These are phyloP conservation scores for Neurospora terricola DNA, from an alignment of 495 filamentous ascomycete genomes.

Conservation along the genomic window DNA sequence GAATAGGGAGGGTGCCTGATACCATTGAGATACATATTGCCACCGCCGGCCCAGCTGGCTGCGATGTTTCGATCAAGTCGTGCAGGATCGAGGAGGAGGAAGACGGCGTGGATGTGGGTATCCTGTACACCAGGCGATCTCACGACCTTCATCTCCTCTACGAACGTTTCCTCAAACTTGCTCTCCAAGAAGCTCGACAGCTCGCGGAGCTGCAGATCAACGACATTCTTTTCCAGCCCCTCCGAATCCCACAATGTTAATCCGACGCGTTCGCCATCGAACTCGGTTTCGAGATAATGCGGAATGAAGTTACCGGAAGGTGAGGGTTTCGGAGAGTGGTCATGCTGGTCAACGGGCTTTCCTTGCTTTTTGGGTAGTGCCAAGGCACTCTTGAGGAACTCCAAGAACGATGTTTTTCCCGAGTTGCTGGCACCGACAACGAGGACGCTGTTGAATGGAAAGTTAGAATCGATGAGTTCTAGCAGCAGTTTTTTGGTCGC, in stretches of 20 bases:
- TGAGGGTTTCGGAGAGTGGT: constrained; percentile 38
- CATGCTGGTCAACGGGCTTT: constrained; percentile 39
- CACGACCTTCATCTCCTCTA: constrained; percentile 94
- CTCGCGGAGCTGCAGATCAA: constrained; percentile 86
- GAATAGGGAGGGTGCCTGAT: constrained; percentile 36
- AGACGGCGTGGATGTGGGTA: constrained; percentile 95
- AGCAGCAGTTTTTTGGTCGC: too few species aligned
- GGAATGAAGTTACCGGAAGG: constrained; percentile 60
- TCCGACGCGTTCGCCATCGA: constrained; percentile 85
- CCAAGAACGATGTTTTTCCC: constrained; percentile 94
- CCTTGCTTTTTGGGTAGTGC: constrained; percentile 70
- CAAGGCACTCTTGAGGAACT: constrained; percentile 81
- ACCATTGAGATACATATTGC: constrained; percentile 43
- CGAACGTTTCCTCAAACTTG: constrained; percentile 97
- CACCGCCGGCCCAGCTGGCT: constrained; percentile 44
- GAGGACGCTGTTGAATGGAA: constrained; percentile 54
- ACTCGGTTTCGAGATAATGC: constrained; percentile 88
- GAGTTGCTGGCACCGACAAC: constrained; percentile 81
- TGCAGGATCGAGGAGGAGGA: constrained; percentile 82
- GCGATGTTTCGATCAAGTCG: constrained; percentile 77
- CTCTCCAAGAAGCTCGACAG: constrained; percentile 89
- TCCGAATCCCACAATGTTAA: constrained; percentile 94
- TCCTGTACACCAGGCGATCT: constrained; percentile 87
- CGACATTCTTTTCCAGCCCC: constrained; percentile 85
- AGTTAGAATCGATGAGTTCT: neutral